Evolutionary conservation across 768 basidiomycete genomes (phyloP).

Genomic region (Amanita thiersii): DNA sequence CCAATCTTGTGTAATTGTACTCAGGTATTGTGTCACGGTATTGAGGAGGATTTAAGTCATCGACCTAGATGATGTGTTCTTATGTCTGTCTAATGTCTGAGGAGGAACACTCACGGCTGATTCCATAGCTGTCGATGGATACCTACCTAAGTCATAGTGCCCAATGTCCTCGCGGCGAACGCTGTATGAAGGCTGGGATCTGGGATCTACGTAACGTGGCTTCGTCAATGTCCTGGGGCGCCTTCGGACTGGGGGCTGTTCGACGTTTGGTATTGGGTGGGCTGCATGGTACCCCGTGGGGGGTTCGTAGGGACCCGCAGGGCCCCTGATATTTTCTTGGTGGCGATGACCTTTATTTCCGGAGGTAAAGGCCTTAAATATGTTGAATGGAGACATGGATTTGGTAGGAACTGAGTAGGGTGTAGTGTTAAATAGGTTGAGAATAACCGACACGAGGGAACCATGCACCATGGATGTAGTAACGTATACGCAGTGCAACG

Average conservation of each 20-base stretch:
- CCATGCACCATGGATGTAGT: conserved; percentile 7
- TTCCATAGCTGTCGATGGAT: not conserved
- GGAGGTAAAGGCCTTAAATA: conserved; percentile 15
- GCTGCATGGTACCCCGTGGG: no score
- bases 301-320: no score
- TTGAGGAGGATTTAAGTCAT: not conserved
- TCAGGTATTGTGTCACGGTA: conserved; percentile 1
- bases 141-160: conserved; percentile 4
- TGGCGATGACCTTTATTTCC: not conserved
- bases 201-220: not conserved
- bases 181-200: conserved; percentile 4
- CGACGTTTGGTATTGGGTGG: no score
- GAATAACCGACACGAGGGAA: conserved; percentile 8
- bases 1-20: not conserved
- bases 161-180: conserved; percentile 4
- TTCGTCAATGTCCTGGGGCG: conserved; percentile 4
- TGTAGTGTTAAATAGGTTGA: not conserved
- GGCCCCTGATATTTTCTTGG: no score
- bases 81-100: not conserved
- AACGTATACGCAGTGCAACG: conserved; percentile 1
- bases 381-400: conserved; percentile 16
- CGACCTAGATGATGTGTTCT: not conserved
- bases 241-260: conserved; percentile 1
- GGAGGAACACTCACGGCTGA: not conserved
- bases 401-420: not conserved